phyloP scores from a whole-genome alignment of 1,284 basidiomycete genomes.

The Trichosporon ovoides region DNA sequence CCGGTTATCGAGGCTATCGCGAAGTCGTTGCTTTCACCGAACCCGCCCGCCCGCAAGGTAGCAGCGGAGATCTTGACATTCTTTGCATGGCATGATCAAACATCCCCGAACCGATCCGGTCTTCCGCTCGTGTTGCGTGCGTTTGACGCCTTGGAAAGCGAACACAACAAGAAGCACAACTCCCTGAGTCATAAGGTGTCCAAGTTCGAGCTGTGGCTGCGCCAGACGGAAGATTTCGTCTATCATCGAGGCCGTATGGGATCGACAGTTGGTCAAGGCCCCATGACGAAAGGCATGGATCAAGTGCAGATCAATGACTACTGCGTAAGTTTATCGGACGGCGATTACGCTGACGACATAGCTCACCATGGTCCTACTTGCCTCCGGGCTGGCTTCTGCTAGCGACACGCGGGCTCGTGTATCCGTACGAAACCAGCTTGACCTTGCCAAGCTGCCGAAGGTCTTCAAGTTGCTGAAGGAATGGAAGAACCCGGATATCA shows the following conservation, averaged over 20 bases:
- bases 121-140: conserved; percentile 52
- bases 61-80: conserved; percentile 66
- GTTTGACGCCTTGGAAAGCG: conserved; percentile 48
- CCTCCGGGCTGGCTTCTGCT: conserved; percentile 28
- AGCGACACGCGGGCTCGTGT: conserved; percentile 40
- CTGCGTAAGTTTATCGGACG: conserved; percentile 31
- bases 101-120: conserved; percentile 43
- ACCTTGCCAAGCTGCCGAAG: conserved; percentile 70
- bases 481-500: conserved; percentile 59
- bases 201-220: conserved; percentile 86
- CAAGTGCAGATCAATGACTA: conserved; percentile 32
- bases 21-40: conserved; percentile 75
- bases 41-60: conserved; percentile 72
- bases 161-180: conserved; percentile 29
- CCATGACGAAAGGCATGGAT: conserved; percentile 61
- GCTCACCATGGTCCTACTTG: conserved; percentile 32
- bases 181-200: conserved; percentile 57
- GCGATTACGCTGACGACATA: conserved; percentile 9
- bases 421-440: conserved; percentile 64
- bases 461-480: conserved; percentile 68
- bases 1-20: conserved; percentile 76
- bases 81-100: conserved; percentile 50
- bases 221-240: conserved; percentile 69
- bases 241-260: conserved; percentile 91
- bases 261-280: conserved; percentile 86